Evolutionary conservation across 148 eudicot genomes (phyloP), one percentile per base, ranked within the genome.

Genomic region (Fagopyrum homotropicum): DNA sequence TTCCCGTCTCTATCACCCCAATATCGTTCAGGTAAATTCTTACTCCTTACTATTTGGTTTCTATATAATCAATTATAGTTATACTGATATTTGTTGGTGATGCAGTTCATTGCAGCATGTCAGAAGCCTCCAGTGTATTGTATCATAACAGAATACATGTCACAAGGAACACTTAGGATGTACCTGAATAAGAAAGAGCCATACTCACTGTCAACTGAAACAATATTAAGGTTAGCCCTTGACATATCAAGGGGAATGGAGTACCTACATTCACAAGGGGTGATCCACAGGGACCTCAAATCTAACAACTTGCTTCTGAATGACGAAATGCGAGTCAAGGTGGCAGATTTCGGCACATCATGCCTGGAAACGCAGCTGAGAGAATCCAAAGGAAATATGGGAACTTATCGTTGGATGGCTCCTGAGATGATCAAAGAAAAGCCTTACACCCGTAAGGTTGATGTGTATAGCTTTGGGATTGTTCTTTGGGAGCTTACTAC

Each of bases 361-460:
- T 95, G 98, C 79, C 81, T 95, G 63, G 98, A 95, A 72, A 95
- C 98, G 6, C 97, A 95, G 75, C 84, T 91, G 79, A 84, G 76
- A 44, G 93, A 95, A 69, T 76, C 89, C 0, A 95, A 95, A 80
- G 98, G 97, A 15, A 95, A 95, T 74, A 92, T 87, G 91, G 98
- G 98, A 48, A 95, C 98, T 12, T 95, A 95, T 46, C 87, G 98
- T 30, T 94, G 98, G 97, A 94, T 94, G 98, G 97, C 98, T 0
- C 98, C 98, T 0, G 98, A 93, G 87, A 93, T 93, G 98, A 89
- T 91, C 73, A 94, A 91, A 79, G 98, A 91, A 79, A 94, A 89
- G 76, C 87, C 89, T 16, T 91, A 86, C 77, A 84, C 95, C 5
- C 86, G 95, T 45, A 94, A 94, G 78, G 98, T 94, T 11, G 98